Evolutionary conservation across 2,329 filamentous ascomycete species (phyloP), one percentile per base, ranked within the genome.

Genomic region (Stromatinia cepivora): DNA sequence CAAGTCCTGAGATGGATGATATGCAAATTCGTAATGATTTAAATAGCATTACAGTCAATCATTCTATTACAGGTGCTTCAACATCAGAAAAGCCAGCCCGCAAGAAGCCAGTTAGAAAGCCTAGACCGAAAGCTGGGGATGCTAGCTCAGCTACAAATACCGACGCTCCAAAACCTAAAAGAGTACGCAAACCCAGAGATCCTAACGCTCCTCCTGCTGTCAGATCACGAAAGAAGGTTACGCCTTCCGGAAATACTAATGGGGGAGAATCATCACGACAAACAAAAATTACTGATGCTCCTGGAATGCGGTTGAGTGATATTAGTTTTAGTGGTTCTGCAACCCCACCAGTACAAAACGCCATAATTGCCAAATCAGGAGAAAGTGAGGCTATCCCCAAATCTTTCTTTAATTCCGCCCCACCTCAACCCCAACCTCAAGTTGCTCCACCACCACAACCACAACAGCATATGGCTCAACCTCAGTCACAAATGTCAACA

Each of bases 91-190:
- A 72, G 72, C 73, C 71, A 46, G 56, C 73, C 25, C 80, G 87
- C 6, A 88, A 88, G 79, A 90, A 90, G 80, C 87, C 87, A 28
- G 87, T 87, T 31, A 84, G 88, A 63, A 90, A 90, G 76, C 87
- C 88, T 75, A 90, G 84, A 76, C 86, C 81, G 71, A 76, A 69
- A 82, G 84, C 28, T 79, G 70, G 71, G 61, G 57, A 70, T 45
- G 77, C 76, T 76, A 67, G 77, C 79, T 65, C 79, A 80, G 80
- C 69, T 77, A 66, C 64, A 76, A 79, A 81, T 25, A 82, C 85
- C 20, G 80, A 81, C 31, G 78, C 82, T 72, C 72, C 65, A 72
- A 80, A 73, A 87, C 54, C 80, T 66, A 84, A 85, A 70, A 84
- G 83, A 72, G 81, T 83, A 10, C 79, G 87, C 69, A 89, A 89